A percentile compares a stretch with the other conserved stretches of the same genome.
Conservation (phyloP, 768 basidiomycete species). For the Lactarius psammicola region DNA sequence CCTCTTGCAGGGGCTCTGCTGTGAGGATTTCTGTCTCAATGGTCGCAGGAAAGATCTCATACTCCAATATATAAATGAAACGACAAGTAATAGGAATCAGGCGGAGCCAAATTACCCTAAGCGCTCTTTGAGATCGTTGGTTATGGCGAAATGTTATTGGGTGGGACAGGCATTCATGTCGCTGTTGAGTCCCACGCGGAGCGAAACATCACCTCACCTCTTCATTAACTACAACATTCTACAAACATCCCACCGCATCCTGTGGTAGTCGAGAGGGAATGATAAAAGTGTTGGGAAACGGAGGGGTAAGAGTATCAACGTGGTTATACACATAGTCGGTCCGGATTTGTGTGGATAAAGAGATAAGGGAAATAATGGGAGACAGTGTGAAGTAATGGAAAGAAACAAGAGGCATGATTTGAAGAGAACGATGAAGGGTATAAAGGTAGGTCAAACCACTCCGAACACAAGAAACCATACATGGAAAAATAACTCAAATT, state of each 20-base stretch:
- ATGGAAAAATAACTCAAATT: slow-evolving; percentile 26
- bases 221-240: background rate
- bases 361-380: background rate
- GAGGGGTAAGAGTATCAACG: background rate
- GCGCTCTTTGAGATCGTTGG: background rate
- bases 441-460: slow-evolving; percentile 19
- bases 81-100: background rate
- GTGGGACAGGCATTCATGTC: background rate
- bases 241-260: background rate
- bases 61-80: too few species aligned
- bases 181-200: background rate
- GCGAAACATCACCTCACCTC: slow-evolving; percentile 8
- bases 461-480: slow-evolving; percentile 16
- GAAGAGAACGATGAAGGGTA: slow-evolving; percentile 24
- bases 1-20: slow-evolving; percentile 13
- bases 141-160: background rate
- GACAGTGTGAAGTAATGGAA: background rate
- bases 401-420: slow-evolving; percentile 6
- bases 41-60: slow-evolving; percentile 21
- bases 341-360: slow-evolving; percentile 1
- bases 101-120: background rate
- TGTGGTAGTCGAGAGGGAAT: slow-evolving; percentile 9
- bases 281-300: slow-evolving; percentile 2
- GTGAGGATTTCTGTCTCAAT: slow-evolving; percentile 26
- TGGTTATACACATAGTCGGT: slow-evolving; percentile 13